These are phyloP conservation scores for Kwoniella sp. DNA, from an alignment of 768 basidiomycete genomes.

Conservation along the genomic window DNA sequence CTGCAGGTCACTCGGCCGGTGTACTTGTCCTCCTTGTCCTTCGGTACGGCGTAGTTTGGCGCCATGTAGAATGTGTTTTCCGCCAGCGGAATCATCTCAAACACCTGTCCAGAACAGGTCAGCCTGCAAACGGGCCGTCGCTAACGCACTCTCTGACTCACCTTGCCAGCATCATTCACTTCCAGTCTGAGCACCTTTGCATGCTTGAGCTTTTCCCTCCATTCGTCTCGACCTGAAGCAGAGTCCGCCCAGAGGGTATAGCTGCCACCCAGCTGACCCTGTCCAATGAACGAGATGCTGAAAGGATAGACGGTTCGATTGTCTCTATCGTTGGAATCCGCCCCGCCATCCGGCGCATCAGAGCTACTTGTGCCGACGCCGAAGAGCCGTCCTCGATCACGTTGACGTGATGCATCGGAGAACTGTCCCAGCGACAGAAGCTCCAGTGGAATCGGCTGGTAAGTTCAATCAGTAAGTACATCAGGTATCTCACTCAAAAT, in stretches of 20 bases:
- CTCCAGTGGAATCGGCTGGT: constrained; percentile 86
- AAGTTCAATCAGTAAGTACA: too few species aligned
- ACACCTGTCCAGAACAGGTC: constrained; percentile 59
- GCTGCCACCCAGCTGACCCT: constrained; percentile 66
- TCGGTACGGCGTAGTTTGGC: constrained; percentile 52
- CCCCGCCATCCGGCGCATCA: constrained; percentile 42
- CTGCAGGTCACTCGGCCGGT: constrained; percentile 74
- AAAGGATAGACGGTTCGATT: constrained; percentile 78
- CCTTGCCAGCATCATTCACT: constrained; percentile 86
- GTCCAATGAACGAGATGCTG: constrained; percentile 81
- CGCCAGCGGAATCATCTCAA: constrained; percentile 86
- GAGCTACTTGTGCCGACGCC: constrained; percentile 49
- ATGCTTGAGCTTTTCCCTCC: constrained; percentile 85
- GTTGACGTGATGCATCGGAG: constrained; percentile 70
- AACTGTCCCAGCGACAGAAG: constrained; percentile 80
- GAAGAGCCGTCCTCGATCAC: constrained; percentile 56
- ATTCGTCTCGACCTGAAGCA: constrained; percentile 67
- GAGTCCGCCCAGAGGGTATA: constrained; percentile 85
- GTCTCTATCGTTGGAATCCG: constrained; percentile 51
- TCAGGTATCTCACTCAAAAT: too few species aligned
- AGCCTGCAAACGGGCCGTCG: background rate
- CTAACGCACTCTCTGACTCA: constrained; percentile 16
- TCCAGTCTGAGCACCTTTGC: constrained; percentile 77
- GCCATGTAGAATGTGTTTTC: constrained; percentile 81
- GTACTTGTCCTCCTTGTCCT: constrained; percentile 61